Base-by-base conservation (phyloP, 1,139 yeast genomes). In the Geotrichum siamense region DNA sequence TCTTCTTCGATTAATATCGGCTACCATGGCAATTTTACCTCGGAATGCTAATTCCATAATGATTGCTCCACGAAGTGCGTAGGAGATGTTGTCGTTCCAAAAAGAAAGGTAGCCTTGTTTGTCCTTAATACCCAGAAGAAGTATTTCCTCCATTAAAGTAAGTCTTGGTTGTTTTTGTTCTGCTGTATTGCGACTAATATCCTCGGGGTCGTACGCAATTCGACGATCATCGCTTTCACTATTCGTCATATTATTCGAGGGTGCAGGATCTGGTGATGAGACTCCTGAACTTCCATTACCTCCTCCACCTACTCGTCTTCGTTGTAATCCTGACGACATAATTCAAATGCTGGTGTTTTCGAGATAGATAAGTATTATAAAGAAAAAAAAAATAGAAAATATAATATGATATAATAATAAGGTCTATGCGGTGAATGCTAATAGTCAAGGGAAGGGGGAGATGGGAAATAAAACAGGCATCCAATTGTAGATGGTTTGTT, bases 31-130 rank as follows among this genome's bases (percentile, higher is more conserved):
- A 58, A 91, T 86, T 59, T 82, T 83, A 47, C 87, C 89, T 56
- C 97, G 77, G 59, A 91, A 77, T 1, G 97, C 95, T 63, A 91
- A 72, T 64, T 91, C 99, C 64, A 91, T 75, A 48, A 91, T 61
- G 51, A 91, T 91, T 61, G 96, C 84, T 10, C 98, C 99, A 56
- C 99, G 79, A 50, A 91, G 74, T 1, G 96, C 96, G 65, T 91
- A 93, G 23, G 96, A 86, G 48, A 91, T 89, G 63, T 86, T 89
- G 64, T 91, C 99, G 63, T 91, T 93, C 98, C 98, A 91, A 65
- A 91, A 91, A 19, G 96, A 86, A 48, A 91, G 71, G 63, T 89
- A 87, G 19, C 42, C 49, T 54, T 91, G 97, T 57, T 83, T 82
- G 63, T 91, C 98, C 61, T 91, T 89, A 53, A 91, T 72, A 2